phyloP scores from a whole-genome alignment of 345 rosid genomes.

The Alliaria petiolata region DNA sequence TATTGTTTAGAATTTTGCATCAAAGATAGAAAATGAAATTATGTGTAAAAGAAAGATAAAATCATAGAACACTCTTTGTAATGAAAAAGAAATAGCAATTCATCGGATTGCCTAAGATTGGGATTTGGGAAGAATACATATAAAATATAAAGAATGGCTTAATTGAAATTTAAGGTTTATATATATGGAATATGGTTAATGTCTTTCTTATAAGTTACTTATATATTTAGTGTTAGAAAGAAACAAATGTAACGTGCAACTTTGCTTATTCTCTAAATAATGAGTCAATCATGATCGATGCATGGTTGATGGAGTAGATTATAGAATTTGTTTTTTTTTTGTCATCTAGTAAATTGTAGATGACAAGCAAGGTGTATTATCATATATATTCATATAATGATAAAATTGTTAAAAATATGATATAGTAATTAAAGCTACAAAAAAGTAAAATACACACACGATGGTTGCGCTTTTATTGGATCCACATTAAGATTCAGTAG shows the following conservation, averaged over 20 bases:
- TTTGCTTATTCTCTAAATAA: background rate
- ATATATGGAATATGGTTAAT: background rate
- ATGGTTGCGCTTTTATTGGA: constrained; percentile 13
- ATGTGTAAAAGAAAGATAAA: background rate
- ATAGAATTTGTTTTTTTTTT: background rate
- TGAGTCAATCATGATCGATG: background rate
- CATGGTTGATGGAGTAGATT: background rate
- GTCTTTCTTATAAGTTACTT: background rate
- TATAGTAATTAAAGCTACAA: background rate
- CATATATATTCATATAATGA: too few relatives aligned
- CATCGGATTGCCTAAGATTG: background rate
- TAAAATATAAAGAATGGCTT: background rate
- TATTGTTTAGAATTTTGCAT: background rate
- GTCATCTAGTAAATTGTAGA: too few relatives aligned
- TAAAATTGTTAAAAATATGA: too few relatives aligned
- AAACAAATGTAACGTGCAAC: background rate
- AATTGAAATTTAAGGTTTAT: background rate
- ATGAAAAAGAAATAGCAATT: background rate
- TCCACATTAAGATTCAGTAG: background rate
- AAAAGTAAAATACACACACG: background rate
- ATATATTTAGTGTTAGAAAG: background rate
- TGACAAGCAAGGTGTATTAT: too few relatives aligned
- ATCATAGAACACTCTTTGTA: background rate
- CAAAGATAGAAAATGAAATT: too few relatives aligned
- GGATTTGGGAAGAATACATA: background rate